Evolutionary conservation across 768 basidiomycete species (phyloP).

Genomic region (Mycena sanguinolenta): DNA sequence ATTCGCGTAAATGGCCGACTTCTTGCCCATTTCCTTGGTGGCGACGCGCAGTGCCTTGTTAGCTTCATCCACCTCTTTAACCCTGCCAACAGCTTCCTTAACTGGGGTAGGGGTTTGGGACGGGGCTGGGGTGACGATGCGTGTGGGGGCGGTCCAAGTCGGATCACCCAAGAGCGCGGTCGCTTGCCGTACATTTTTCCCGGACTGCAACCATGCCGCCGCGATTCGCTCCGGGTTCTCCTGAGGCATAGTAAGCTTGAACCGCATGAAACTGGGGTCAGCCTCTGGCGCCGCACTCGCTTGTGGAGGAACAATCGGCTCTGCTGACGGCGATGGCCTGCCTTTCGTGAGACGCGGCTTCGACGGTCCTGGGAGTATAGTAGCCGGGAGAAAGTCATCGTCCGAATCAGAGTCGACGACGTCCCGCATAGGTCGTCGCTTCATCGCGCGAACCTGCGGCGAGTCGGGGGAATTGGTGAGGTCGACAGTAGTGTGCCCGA

Average conservation of each 20-base stretch:
- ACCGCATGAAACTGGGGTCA: constrained; percentile 65
- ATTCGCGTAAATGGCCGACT: constrained; percentile 86
- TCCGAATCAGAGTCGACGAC: constrained; percentile 69
- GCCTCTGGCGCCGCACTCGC: constrained; percentile 30
- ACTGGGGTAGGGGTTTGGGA: neutral
- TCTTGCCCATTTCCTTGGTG: constrained; percentile 81
- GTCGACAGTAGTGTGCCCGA: constrained; percentile 59
- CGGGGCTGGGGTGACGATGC: constrained; percentile 36
- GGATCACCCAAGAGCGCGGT: constrained; percentile 70
- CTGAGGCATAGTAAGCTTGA: constrained; percentile 73
- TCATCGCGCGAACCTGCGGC: constrained; percentile 63
- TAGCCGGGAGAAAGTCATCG: constrained; percentile 76
- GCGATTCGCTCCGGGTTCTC: constrained; percentile 60
- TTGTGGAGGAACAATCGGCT: constrained; percentile 47
- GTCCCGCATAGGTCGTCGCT: constrained; percentile 48
- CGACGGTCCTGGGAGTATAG: constrained; percentile 56
- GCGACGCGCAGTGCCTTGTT: constrained; percentile 74
- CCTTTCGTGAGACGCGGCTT: constrained; percentile 70
- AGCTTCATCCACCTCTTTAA: constrained; percentile 82
- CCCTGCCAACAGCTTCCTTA: constrained; percentile 66
- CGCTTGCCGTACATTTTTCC: constrained; percentile 73
- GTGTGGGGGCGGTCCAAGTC: constrained; percentile 60
- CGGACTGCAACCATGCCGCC: constrained; percentile 77
- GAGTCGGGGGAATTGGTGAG: constrained; percentile 65
- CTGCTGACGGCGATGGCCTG: constrained; percentile 47